These are phyloP conservation scores for Zoysia pacifica DNA, from an alignment of 176 grass and related monocot genomes.

Conservation along the genomic window DNA sequence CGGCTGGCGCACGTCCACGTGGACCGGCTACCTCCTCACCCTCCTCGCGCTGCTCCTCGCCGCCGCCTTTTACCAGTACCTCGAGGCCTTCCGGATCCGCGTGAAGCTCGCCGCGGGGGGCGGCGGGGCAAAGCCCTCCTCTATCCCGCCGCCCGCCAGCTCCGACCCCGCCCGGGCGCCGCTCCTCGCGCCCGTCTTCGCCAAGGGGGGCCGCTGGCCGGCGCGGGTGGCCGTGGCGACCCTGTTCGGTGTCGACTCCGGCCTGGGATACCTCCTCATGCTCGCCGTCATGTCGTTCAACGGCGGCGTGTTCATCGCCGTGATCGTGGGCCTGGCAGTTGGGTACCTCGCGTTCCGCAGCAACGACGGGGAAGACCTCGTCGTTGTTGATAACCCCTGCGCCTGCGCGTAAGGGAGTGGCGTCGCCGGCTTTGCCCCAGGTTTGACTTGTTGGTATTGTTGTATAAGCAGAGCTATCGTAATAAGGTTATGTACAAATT, in stretches of 20 bases:
- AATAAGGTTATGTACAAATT: slow-evolving; percentile 50
- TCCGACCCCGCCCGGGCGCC: slow-evolving; percentile 42
- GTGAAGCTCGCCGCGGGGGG: slow-evolving; percentile 50
- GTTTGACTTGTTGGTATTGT: slow-evolving; percentile 22
- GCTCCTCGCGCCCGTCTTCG: slow-evolving; percentile 33
- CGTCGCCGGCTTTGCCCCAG: slow-evolving; percentile 13
- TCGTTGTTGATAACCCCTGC: slow-evolving; percentile 73
- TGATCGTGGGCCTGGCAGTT: slow-evolving; percentile 65
- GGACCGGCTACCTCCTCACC: slow-evolving; percentile 71
- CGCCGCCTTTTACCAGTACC: slow-evolving; percentile 95
- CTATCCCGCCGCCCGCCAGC: slow-evolving; percentile 40
- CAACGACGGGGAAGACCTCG: slow-evolving; percentile 62
- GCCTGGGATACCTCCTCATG: slow-evolving; percentile 91
- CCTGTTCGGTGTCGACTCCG: slow-evolving; percentile 87
- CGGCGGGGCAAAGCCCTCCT: slow-evolving; percentile 30
- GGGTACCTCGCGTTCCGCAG: slow-evolving; percentile 89
- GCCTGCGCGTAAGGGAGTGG: slow-evolving; percentile 63
- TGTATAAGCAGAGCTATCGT: slow-evolving; percentile 35
- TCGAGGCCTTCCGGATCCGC: slow-evolving; percentile 82
- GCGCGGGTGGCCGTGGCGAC: slow-evolving; percentile 48
- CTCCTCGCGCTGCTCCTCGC: slow-evolving; percentile 71
- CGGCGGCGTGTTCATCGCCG: slow-evolving; percentile 77
- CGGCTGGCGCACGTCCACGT: slow-evolving; percentile 74
- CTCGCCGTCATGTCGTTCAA: slow-evolving; percentile 98
- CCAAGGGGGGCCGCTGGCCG: not conserved